phyloP scores from a whole-genome alignment of 1,139 yeast species.

The Protomyces inundatus region DNA sequence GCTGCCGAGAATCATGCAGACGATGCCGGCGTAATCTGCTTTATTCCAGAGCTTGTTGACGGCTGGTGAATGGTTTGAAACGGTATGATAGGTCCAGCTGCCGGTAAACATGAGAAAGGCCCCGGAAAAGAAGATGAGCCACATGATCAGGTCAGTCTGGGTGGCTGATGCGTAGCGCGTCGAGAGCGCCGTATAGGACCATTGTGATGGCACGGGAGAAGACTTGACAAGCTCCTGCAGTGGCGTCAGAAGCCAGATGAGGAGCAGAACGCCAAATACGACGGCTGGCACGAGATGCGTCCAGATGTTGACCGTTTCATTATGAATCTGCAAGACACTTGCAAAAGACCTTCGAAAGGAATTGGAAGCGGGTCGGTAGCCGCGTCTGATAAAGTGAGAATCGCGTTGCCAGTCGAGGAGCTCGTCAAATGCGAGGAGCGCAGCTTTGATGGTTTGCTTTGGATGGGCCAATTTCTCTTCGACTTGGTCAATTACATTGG shows the following conservation, averaged over 20 bases:
- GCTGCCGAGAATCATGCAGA: slow-evolving; percentile 67
- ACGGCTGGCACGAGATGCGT: slow-evolving; percentile 66
- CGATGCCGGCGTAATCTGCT: slow-evolving; percentile 82
- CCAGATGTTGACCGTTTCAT: slow-evolving; percentile 77
- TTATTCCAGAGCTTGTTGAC: slow-evolving; percentile 67
- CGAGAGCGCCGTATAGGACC: background rate
- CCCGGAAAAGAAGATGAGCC: slow-evolving; percentile 49
- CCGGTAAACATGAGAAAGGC: slow-evolving; percentile 58
- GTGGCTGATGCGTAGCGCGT: slow-evolving; percentile 8
- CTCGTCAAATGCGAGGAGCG: slow-evolving; percentile 42
- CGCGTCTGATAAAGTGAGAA: slow-evolving; percentile 66
- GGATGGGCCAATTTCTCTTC: background rate
- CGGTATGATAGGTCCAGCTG: slow-evolving; percentile 71
- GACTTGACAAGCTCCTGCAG: background rate
- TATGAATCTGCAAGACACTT: slow-evolving; percentile 67
- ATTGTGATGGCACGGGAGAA: background rate
- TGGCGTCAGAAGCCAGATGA: background rate
- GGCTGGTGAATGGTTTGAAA: slow-evolving; percentile 65
- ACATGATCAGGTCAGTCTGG: slow-evolving; percentile 44
- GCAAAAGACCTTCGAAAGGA: slow-evolving; percentile 50
- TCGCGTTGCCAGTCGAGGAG: slow-evolving; percentile 83
- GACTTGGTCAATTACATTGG: no score
- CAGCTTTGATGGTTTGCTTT: background rate
- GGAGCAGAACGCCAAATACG: slow-evolving; percentile 33
- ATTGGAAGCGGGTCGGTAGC: slow-evolving; percentile 68